Evolutionary conservation across 768 basidiomycete species (phyloP), one percentile per base, ranked within the genome.

Genomic region (Solioccasus polychromus): DNA sequence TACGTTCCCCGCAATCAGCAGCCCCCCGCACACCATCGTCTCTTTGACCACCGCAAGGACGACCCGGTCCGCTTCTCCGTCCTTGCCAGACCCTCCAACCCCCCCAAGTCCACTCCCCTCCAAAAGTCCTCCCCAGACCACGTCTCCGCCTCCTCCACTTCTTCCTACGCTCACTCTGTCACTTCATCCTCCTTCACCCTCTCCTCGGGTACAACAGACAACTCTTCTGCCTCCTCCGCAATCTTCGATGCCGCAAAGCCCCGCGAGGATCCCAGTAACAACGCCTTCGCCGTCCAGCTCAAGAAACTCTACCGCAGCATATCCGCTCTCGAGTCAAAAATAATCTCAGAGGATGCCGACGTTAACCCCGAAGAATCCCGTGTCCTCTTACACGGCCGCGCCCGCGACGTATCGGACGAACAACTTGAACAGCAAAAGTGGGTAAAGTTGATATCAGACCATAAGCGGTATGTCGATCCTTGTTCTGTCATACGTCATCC

Each of bases 41-140:
- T 96, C 0, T 94, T 92, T 47, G 92, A 98, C 60, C 90, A 88
- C 48, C 77, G 88, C 30, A 83, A 90, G 58, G 89, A 98, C 63
- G 91, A 98, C 63, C 92, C 96, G 0, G 79, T 92, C 25, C 79
- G 86, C 10, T 98, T 98, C 67, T 71, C 80, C 30, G 77, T 83
- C 26, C 75, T 81, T 28, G 70, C 79, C 4, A 77, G 82, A 32
- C 76, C 83, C 8, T 60, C 36, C 49, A 58, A 8, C 39, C 60
- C 56, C 40, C 60, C 61, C 31, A 76, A 76, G 6, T 72, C 76
- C 1, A 54, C 71, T 0, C 78, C 80, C 7, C 71, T 76, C n/a
- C 74, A 79, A 20, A 82, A 82, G 53, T 72, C 76, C 9, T 82
- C 84, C 1, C 80, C 72, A 22, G 88, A 89, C 57, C 80, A 83